Conservation (phyloP, 768 basidiomycete species). For the Chalciporus pseudorubinellus region DNA sequence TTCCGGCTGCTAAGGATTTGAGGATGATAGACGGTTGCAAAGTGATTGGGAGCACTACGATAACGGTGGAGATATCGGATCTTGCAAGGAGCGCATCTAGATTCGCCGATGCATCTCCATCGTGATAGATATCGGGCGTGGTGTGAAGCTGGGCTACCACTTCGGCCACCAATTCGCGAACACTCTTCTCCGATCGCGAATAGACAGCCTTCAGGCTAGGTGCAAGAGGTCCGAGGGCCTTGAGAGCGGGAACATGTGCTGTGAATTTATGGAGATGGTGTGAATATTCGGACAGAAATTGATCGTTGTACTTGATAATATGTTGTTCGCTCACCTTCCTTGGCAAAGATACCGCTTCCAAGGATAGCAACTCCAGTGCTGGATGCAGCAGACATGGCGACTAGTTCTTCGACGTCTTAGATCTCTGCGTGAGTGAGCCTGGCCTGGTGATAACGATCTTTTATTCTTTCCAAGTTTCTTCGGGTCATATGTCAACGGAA, state of each 20-base stretch:
- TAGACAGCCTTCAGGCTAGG: slow-evolving; percentile 67
- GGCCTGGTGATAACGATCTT: no score
- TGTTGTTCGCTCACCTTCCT: slow-evolving; percentile 51
- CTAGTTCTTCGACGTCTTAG: neutral
- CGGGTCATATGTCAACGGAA: neutral
- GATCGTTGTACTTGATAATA: neutral
- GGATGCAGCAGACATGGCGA: slow-evolving; percentile 37
- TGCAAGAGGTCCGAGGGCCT: slow-evolving; percentile 44
- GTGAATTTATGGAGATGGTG: slow-evolving; percentile 24
- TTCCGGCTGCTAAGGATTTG: slow-evolving; percentile 67
- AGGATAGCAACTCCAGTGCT: slow-evolving; percentile 68
- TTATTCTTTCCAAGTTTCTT: no score
- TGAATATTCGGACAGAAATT: slow-evolving; percentile 20
- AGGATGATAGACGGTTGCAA: slow-evolving; percentile 67
- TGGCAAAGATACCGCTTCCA: slow-evolving; percentile 78
- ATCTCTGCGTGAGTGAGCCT: no score
- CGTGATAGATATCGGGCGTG: slow-evolving; percentile 54
- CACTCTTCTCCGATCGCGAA: slow-evolving; percentile 69
- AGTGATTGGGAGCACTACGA: slow-evolving; percentile 76
- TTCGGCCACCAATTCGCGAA: slow-evolving; percentile 48
- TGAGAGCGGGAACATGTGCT: slow-evolving; percentile 82
- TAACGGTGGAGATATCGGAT: slow-evolving; percentile 67
- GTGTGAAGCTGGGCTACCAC: slow-evolving; percentile 41
- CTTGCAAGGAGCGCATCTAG: slow-evolving; percentile 67
- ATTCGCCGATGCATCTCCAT: slow-evolving; percentile 42